phyloP scores from a whole-genome alignment of 352 stramenopile species.

The Pythium monospermum region DNA sequence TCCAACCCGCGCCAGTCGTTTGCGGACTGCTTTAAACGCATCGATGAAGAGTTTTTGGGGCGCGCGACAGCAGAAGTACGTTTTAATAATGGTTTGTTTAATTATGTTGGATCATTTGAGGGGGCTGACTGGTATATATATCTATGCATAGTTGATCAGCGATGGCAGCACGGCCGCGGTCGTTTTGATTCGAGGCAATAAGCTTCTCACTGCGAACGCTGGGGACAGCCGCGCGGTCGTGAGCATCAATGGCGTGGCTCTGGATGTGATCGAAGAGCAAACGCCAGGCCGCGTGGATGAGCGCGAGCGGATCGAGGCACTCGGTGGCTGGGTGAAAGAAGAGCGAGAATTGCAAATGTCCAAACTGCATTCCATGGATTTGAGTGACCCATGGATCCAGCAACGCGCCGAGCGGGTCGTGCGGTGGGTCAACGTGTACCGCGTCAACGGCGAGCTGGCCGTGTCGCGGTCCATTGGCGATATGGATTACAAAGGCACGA shows the following conservation, averaged over 20 bases:
- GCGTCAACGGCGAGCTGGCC: conserved; percentile 90
- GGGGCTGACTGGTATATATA: background rate
- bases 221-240: conserved; percentile 86
- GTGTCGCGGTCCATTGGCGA: conserved; percentile 91
- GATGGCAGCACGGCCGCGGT: conserved; percentile 77
- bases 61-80: conserved; percentile 54
- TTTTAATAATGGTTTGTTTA: background rate
- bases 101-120: background rate
- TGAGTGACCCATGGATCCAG: conserved; percentile 83
- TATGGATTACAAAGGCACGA: conserved; percentile 87
- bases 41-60: conserved; percentile 74
- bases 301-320: conserved; percentile 58
- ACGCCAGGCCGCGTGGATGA: conserved; percentile 74
- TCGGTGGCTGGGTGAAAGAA: conserved; percentile 77
- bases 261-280: conserved; percentile 88
- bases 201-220: conserved; percentile 80
- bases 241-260: conserved; percentile 65
- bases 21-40: conserved; percentile 65
- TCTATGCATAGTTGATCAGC: conserved; percentile 34
- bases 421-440: conserved; percentile 82
- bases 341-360: conserved; percentile 85
- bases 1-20: conserved; percentile 59
- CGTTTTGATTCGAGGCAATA: conserved; percentile 78
- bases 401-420: conserved; percentile 76
- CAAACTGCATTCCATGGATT: conserved; percentile 85